phyloP scores from a whole-genome alignment of 2,329 filamentous ascomycete genomes.

The Pseudogymnoascus sp. region DNA sequence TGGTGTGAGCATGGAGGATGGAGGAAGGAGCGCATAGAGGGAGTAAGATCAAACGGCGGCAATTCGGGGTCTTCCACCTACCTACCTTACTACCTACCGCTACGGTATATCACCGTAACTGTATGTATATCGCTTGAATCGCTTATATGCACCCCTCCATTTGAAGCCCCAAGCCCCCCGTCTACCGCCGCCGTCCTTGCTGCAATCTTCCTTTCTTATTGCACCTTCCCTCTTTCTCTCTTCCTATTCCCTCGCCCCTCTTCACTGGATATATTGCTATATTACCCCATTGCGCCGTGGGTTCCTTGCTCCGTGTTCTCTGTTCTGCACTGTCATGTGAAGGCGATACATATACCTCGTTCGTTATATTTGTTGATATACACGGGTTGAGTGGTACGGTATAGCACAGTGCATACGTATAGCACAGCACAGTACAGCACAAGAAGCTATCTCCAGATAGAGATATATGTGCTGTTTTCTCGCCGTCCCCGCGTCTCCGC shows the following conservation, averaged over 20 bases:
- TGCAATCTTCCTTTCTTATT: constrained; percentile 9
- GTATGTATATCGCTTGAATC: not conserved
- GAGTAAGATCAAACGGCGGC: not conserved
- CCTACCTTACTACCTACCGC: not conserved
- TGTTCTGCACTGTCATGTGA: not conserved
- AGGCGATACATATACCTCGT: not conserved
- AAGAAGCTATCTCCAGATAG: not conserved
- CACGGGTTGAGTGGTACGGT: not conserved
- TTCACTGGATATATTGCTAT: not conserved
- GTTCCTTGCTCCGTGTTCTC: not conserved
- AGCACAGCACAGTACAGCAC: not conserved
- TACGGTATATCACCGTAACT: not conserved
- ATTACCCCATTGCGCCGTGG: not conserved
- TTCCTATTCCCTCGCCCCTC: not conserved
- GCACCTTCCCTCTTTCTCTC: not conserved
- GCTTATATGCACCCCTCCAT: constrained; percentile 8
- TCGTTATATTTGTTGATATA: constrained; percentile 5
- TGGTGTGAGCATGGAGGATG: not conserved
- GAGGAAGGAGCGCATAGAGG: too few species aligned
- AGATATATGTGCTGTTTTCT: not conserved
- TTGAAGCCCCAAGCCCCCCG: not conserved
- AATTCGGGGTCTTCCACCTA: not conserved
- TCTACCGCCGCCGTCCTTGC: not conserved
- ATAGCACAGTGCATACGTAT: too few species aligned
- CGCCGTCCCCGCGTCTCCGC: not conserved